phyloP scores from a whole-genome alignment of 306 rosid species.

The Vachellia collinsii region DNA sequence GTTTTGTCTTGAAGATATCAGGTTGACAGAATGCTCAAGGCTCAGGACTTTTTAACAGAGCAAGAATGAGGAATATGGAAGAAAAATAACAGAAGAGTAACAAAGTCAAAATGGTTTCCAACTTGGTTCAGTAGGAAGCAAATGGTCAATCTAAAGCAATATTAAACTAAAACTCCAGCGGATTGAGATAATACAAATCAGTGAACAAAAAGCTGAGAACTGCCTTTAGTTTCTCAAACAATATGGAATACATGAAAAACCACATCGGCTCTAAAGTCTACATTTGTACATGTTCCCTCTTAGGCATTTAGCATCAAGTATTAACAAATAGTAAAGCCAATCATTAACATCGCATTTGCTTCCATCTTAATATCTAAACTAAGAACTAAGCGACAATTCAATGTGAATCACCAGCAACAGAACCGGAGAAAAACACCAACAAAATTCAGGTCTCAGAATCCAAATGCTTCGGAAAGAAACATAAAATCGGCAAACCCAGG shows the following conservation, averaged over 20 bases:
- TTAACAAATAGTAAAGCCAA: neutral
- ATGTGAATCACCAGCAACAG: conserved; percentile 28
- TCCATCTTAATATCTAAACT: conserved; percentile 1
- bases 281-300: neutral
- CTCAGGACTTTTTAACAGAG: neutral
- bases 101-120: neutral
- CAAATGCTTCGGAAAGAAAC: conserved; percentile 8
- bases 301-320: neutral
- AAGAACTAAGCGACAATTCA: conserved; percentile 24
- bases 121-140: neutral
- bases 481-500: conserved; percentile 6
- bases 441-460: neutral
- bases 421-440: neutral
- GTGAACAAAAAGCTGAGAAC: neutral
- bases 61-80: neutral
- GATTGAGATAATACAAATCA: conserved; percentile 12
- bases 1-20: conserved; percentile 1
- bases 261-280: neutral
- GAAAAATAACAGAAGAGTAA: neutral
- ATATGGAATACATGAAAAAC: neutral
- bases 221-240: neutral
- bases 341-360: conserved; percentile 8
- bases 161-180: neutral
- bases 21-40: conserved; percentile 5
- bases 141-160: neutral